Percentiles rank a stretch among this genome's conserved stretches.
Conservation (phyloP, 192 early-diverging fungal species). For the Entomortierella lignicola region DNA sequence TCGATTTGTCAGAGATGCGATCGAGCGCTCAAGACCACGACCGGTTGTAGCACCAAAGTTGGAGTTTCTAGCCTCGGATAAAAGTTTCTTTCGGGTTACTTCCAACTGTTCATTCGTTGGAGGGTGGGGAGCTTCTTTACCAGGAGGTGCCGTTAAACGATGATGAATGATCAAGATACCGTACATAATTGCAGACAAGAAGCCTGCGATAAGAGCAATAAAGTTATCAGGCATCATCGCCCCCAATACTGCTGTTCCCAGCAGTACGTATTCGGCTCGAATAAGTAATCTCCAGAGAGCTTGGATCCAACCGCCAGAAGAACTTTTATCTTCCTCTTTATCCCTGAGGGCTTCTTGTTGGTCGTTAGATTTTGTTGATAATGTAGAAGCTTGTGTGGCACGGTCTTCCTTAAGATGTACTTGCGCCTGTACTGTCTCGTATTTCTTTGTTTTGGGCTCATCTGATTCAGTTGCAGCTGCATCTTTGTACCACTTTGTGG, state of each 20-base stretch:
- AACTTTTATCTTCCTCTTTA: background rate
- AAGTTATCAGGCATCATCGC: constrained; percentile 42
- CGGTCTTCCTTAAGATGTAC: background rate
- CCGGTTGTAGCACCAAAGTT: background rate
- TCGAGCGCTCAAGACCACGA: background rate
- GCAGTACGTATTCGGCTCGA: constrained; percentile 30
- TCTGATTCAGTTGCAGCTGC: background rate
- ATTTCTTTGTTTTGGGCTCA: constrained; percentile 3
- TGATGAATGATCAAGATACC: constrained; percentile 19
- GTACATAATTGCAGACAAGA: constrained; percentile 37
- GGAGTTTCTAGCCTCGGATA: background rate
- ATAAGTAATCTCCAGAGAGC: constrained; percentile 26
- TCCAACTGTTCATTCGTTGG: background rate
- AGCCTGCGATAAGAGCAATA: constrained; percentile 26
- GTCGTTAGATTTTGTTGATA: background rate
- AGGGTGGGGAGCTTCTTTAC: constrained; percentile 24
- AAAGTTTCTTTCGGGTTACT: too few relatives aligned
- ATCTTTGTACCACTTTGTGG: background rate
- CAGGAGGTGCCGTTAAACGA: constrained; percentile 14
- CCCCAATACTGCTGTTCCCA: constrained; percentile 38
- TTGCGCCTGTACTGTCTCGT: constrained; percentile 2
- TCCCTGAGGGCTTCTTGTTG: background rate
- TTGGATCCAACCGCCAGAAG: constrained; percentile 23
- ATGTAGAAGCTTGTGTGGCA: too few relatives aligned
- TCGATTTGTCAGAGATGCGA: background rate